These are phyloP conservation scores for Polychaeton citri DNA, from an alignment of 2,329 filamentous ascomycete species.

Conservation along the genomic window DNA sequence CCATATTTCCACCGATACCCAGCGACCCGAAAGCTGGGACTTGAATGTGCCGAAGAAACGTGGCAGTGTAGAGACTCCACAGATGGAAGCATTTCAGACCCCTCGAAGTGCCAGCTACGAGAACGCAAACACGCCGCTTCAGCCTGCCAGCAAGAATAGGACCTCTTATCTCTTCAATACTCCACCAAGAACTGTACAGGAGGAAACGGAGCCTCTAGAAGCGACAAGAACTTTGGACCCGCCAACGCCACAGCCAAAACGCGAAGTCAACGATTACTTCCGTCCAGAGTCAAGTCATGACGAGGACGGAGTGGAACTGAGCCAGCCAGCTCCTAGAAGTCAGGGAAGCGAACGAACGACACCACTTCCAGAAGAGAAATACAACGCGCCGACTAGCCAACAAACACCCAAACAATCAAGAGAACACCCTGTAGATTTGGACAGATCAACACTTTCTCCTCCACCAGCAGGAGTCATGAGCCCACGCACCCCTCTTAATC, in stretches of 20 bases:
- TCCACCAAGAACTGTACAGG: constrained; percentile 19
- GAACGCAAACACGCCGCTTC: constrained; percentile 20
- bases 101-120: constrained; percentile 10
- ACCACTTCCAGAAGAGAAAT: neutral
- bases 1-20: constrained; percentile 11
- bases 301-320: neutral
- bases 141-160: constrained; percentile 31
- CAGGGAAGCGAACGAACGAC: too few relatives aligned
- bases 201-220: constrained; percentile 1
- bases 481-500: constrained; percentile 27
- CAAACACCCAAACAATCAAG: neutral
- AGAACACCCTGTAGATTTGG: constrained; percentile 1
- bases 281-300: neutral
- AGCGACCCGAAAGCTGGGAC: constrained; percentile 6
- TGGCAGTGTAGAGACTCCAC: constrained; percentile 3
- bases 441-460: constrained; percentile 8
- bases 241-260: constrained; percentile 1
- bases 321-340: too few relatives aligned
- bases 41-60: constrained; percentile 10
- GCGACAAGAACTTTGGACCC: constrained; percentile 2
- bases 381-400: neutral
- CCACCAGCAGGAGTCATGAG: constrained; percentile 10
- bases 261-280: neutral
- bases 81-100: constrained; percentile 3
- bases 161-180: constrained; percentile 34